A percentile compares a stretch with the other conserved stretches of the same genome.
These are phyloP conservation scores for Isoetes taiwanensis DNA, from an alignment of 75 land plant genomes.

Conservation along the genomic window DNA sequence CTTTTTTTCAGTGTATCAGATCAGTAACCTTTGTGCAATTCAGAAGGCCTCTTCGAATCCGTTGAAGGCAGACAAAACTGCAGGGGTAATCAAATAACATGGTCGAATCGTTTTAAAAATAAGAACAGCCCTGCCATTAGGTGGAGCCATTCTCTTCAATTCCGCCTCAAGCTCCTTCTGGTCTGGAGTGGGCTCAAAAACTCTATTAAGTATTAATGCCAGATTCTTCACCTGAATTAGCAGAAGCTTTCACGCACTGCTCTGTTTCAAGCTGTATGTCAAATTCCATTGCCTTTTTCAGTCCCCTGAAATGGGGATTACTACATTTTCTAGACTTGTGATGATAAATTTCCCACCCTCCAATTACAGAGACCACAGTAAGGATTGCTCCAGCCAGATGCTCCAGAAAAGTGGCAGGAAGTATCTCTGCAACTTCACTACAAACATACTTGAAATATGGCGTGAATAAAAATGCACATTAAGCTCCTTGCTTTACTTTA, in stretches of 20 bases:
- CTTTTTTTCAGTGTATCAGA: too few relatives aligned
- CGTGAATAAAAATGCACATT: constrained; percentile 38
- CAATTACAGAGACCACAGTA: constrained; percentile 26
- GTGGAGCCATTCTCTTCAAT: constrained; percentile 66
- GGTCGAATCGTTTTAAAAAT: too few relatives aligned
- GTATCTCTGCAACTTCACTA: constrained; percentile 27
- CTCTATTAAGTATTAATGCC: too few relatives aligned
- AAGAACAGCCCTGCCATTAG: constrained; percentile 68
- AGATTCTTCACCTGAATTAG: too few relatives aligned
- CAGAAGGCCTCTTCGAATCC: too few relatives aligned
- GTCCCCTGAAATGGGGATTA: constrained; percentile 37
- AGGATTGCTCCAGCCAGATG: constrained; percentile 33
- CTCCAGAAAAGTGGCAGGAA: constrained; percentile 26
- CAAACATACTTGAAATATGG: constrained; percentile 46
- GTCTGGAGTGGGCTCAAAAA: constrained; percentile 41
- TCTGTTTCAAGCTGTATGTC: constrained; percentile 54
- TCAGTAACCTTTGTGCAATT: too few relatives aligned
- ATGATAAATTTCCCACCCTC: constrained; percentile 27
- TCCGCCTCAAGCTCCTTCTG: constrained; percentile 75
- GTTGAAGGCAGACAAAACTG: too few relatives aligned
- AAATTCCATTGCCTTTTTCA: constrained; percentile 40
- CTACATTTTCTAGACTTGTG: constrained; percentile 20
- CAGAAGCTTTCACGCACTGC: constrained; percentile 30
- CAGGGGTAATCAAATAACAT: too few relatives aligned
- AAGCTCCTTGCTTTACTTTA: too few relatives aligned